Evolutionary conservation across 306 rosid species (phyloP).

Genomic region (Delonix regia): DNA sequence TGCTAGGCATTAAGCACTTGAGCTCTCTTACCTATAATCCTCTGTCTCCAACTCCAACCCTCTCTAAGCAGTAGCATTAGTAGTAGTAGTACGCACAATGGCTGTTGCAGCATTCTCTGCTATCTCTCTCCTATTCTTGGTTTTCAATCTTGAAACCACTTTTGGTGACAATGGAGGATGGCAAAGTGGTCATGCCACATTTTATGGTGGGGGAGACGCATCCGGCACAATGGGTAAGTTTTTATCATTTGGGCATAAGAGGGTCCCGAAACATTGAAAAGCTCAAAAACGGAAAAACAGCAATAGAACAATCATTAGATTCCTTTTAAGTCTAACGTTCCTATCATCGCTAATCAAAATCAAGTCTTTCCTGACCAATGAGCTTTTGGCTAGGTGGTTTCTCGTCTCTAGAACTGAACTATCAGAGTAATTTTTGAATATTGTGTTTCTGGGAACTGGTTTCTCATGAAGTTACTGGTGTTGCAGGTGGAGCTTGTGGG

Average conservation of each 20-base stretch:
- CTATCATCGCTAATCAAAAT: not conserved
- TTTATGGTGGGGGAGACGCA: constrained; percentile 58
- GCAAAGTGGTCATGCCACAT: constrained; percentile 54
- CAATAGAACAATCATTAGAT: not conserved
- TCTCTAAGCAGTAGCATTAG: not conserved
- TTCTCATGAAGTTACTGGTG: not conserved
- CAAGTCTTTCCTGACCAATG: too few relatives aligned
- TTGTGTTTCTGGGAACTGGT: not conserved
- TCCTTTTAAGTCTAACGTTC: not conserved
- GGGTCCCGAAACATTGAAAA: not conserved
- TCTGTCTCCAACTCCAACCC: too few relatives aligned
- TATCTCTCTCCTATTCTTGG: constrained; percentile 50
- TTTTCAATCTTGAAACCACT: constrained; percentile 50
- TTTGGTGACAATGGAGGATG: constrained; percentile 46
- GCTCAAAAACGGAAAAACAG: not conserved
- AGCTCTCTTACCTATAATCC: constrained; percentile 15
- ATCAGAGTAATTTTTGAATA: too few relatives aligned
- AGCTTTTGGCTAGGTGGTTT: too few relatives aligned
- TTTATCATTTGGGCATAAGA: not conserved
- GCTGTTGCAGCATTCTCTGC: constrained; percentile 50
- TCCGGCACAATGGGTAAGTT: constrained; percentile 56
- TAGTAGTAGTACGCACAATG: constrained; percentile 41
- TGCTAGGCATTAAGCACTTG: constrained; percentile 40
- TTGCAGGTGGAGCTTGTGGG: constrained; percentile 58
- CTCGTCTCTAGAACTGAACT: not conserved